Evolutionary conservation across 75 land plant genomes (phyloP).

Genomic region (Gnetum montanum): DNA sequence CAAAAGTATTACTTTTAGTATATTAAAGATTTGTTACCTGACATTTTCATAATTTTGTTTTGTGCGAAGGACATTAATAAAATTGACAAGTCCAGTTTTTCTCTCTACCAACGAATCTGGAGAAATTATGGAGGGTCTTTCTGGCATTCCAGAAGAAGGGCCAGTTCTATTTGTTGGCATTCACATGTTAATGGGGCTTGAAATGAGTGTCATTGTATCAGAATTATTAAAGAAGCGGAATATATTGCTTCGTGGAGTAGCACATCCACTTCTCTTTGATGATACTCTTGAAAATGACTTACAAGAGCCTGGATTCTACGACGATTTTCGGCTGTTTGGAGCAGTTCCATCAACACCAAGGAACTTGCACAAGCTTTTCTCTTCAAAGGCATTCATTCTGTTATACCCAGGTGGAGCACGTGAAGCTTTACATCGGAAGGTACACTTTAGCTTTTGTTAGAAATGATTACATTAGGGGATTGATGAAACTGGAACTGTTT

Average conservation of each 20-base stretch:
- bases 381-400: conserved; percentile 20
- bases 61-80: conserved; percentile 13
- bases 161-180: conserved; percentile 50
- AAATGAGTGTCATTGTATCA: conserved; percentile 17
- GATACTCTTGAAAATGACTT: conserved; percentile 14
- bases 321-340: conserved; percentile 29
- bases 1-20: no score
- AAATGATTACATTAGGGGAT: not conserved
- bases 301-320: conserved; percentile 22
- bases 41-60: not conserved
- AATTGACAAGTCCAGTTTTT: conserved; percentile 43
- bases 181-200: conserved; percentile 54
- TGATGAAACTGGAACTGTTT: no score
- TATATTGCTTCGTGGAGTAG: conserved; percentile 39
- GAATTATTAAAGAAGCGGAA: conserved; percentile 21
- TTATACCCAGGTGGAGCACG: conserved; percentile 59
- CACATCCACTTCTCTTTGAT: conserved; percentile 39
- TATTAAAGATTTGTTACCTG: no score
- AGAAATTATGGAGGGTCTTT: conserved; percentile 30
- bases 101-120: conserved; percentile 41
- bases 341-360: conserved; percentile 37
- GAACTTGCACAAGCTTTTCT: conserved; percentile 31
- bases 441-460: conserved; percentile 7
- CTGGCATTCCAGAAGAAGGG: conserved; percentile 37
- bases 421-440: conserved; percentile 63